phyloP scores from a whole-genome alignment of 768 basidiomycete genomes.

The Exidia glandulosa region DNA sequence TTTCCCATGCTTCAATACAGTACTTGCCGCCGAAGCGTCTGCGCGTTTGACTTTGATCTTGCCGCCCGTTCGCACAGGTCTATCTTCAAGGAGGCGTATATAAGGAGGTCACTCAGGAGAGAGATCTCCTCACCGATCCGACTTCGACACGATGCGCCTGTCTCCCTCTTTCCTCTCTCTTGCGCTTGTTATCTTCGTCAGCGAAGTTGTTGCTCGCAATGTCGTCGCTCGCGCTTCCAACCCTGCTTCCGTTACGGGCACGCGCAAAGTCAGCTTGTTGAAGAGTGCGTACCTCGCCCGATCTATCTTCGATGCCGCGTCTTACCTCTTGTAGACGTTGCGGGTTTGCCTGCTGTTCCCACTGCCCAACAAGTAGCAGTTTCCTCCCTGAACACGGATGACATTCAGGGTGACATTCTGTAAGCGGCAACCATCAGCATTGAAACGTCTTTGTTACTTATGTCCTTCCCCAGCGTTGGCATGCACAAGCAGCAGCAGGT shows the following conservation, averaged over 20 bases:
- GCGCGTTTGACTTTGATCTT: no score
- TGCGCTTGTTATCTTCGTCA: neutral
- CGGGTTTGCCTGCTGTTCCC: neutral
- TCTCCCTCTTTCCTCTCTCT: neutral
- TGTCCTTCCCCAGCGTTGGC: neutral
- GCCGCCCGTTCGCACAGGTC: no score
- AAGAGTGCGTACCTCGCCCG: neutral
- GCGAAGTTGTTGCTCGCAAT: neutral
- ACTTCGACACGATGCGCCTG: no score
- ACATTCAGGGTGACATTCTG: conserved; percentile 9
- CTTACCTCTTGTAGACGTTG: neutral
- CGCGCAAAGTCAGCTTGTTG: neutral
- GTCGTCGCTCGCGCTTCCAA: neutral
- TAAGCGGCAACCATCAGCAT: no score
- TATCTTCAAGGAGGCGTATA: no score
- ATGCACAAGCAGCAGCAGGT: conserved; percentile 27
- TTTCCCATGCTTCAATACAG: no score
- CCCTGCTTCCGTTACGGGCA: neutral
- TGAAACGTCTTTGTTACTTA: neutral
- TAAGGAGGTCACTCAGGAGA: no score
- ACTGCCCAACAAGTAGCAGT: neutral
- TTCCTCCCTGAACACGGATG: conserved; percentile 3
- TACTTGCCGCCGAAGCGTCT: no score
- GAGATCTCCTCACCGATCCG: no score
- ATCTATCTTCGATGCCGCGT: neutral